phyloP scores from a whole-genome alignment of 768 basidiomycete species.

The Psilocybe azurescens region DNA sequence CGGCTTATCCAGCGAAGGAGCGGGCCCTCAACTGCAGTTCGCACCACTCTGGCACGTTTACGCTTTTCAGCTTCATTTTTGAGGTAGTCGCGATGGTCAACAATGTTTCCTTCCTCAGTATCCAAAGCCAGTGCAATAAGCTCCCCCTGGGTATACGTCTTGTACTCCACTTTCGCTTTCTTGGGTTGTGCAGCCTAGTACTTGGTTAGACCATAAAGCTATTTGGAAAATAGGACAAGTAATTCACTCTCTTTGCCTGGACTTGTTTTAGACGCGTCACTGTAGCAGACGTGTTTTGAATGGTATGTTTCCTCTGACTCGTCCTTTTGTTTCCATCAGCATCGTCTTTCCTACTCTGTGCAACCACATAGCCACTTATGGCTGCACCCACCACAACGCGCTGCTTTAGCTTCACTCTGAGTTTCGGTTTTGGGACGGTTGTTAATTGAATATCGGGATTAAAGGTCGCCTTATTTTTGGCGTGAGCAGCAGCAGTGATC shows the following conservation, averaged over 20 bases:
- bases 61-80: constrained; percentile 84
- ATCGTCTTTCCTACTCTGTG: constrained; percentile 34
- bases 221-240: neutral
- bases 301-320: constrained; percentile 70
- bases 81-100: constrained; percentile 80
- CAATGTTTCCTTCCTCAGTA: constrained; percentile 85
- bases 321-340: constrained; percentile 48
- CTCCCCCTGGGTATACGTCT: constrained; percentile 77
- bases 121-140: constrained; percentile 84
- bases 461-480: constrained; percentile 69
- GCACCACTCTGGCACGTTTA: constrained; percentile 65
- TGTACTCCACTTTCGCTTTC: constrained; percentile 58
- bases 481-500: constrained; percentile 69
- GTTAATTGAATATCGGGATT: constrained; percentile 52
- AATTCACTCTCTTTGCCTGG: constrained; percentile 62
- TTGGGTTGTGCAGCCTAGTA: constrained; percentile 64
- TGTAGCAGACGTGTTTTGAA: constrained; percentile 74
- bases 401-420: constrained; percentile 40
- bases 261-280: constrained; percentile 68
- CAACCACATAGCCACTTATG: constrained; percentile 58
- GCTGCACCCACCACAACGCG: constrained; percentile 60
- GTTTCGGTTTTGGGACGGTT: constrained; percentile 30
- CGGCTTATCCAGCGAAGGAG: constrained; percentile 75
- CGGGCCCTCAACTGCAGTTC: constrained; percentile 67
- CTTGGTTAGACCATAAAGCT: neutral